A percentile compares a stretch with the other conserved stretches of the same genome.
These are phyloP conservation scores for Aspergillus haitiensis DNA, from an alignment of 495 filamentous ascomycete species.

Conservation along the genomic window DNA sequence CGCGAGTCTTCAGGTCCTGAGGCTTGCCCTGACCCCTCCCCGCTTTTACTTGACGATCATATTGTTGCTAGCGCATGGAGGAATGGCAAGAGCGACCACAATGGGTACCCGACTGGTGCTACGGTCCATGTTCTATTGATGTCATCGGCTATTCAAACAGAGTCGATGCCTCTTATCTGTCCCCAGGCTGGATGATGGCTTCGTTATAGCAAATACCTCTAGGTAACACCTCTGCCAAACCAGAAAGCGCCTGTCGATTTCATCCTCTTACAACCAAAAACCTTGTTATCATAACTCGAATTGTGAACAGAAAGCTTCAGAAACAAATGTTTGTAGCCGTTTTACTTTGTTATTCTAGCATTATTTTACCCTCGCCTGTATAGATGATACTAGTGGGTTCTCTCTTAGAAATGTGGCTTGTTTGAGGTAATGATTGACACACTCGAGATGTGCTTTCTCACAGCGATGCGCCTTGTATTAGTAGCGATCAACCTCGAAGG, in stretches of 20 bases:
- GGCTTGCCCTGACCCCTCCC: no score
- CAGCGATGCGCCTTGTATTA: neutral
- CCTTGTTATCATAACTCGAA: neutral
- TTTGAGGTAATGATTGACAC: constrained; percentile 1
- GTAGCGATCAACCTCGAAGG: constrained; percentile 1
- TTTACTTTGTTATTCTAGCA: neutral
- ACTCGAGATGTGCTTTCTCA: neutral
- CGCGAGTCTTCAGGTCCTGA: no score
- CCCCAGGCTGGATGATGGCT: neutral
- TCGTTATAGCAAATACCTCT: neutral
- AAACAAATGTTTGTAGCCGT: constrained; percentile 2
- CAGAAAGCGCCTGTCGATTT: neutral
- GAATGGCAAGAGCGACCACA: neutral
- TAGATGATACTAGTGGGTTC: neutral
- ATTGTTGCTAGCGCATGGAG: neutral
- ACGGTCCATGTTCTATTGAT: neutral
- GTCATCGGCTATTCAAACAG: neutral
- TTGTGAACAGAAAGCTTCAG: constrained; percentile 2
- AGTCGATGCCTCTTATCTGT: neutral
- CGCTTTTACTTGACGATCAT: neutral
- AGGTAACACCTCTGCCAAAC: neutral
- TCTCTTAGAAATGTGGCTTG: neutral
- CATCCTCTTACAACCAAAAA: neutral
- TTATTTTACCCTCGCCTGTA: neutral
- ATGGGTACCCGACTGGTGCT: constrained; percentile 1